Base-by-base conservation (phyloP, 129 eudicot genomes). In the Silybum marianum region DNA sequence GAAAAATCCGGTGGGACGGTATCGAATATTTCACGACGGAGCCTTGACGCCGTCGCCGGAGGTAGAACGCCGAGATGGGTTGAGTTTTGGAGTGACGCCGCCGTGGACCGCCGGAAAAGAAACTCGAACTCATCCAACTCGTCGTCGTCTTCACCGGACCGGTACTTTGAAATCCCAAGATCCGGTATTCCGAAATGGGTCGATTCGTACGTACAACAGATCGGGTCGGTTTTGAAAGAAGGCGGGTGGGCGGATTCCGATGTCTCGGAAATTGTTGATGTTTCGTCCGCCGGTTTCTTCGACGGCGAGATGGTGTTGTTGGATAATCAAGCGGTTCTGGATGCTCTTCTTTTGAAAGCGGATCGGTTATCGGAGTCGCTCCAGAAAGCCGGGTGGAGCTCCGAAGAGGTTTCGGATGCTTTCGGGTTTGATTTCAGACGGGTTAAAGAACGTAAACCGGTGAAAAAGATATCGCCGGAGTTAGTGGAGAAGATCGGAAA, bases 61-160 rank as follows among this genome's bases (percentile, higher is more conserved):
- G 91, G 90, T 0, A 69, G 84, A 25, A 87, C 96, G 38, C 98
- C 97, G 76, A 76, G 98, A 42, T 93, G 97, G 97, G 87, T 93
- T 9, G 98, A 93, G 97, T 93, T 93, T 74, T 93, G 98, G 98
- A 88, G 91, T 14, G 98, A 93, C 82, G 97, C 94, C 14, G 98
- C 98, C 48, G 87, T 84, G 13, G 97, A 89, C 72, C 87, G 93
- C 2, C 85, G 93, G 28, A 81, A 79, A 3, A 83, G 93, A 66
- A 86, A 87, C 82, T 93, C 97, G 3, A 89, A 87, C 67, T 87
- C 96, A 0, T 91, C 94, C 10, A 75, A 89, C 0, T 84, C 94
- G 0, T 80, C 89, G 0, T 85, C 95, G 0, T 87, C 91, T 0
- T 91, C 98, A 1, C 98, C 98, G 4, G 98, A 91, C 21, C 80